Conservation (phyloP, 179 eudicot genomes). For the Spinacia oleracea region DNA sequence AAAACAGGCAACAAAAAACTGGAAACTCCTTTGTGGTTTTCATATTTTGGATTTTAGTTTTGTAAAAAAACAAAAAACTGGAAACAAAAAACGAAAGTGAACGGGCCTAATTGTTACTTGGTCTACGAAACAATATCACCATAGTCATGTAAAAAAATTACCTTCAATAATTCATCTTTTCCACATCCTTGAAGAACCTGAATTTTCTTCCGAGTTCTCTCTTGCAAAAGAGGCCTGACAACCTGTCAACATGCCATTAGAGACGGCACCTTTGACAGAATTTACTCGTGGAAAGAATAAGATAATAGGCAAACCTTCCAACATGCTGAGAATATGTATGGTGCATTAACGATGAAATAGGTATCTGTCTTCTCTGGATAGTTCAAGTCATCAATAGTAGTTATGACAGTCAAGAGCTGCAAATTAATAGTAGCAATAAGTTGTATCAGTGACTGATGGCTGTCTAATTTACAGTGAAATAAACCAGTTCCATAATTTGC, state of each 20-base stretch:
- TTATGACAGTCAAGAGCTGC: slow-evolving; percentile 83
- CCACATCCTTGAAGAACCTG: slow-evolving; percentile 94
- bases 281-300: slow-evolving; percentile 2
- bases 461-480: not conserved
- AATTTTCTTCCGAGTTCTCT: slow-evolving; percentile 86
- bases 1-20: too few species aligned
- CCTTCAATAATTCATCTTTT: slow-evolving; percentile 84
- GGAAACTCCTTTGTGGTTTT: too few species aligned
- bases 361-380: slow-evolving; percentile 95
- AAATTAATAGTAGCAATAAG: slow-evolving; percentile 19
- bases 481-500: not conserved
- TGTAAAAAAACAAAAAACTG: too few species aligned
- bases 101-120: not conserved
- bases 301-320: slow-evolving; percentile 74
- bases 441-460: not conserved
- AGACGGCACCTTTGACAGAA: not conserved
- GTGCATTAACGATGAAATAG: slow-evolving; percentile 87
- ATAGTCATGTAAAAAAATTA: slow-evolving; percentile 21
- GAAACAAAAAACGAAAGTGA: too few species aligned
- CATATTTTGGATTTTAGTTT: too few species aligned
- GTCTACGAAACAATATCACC: not conserved
- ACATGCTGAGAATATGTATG: slow-evolving; percentile 91
- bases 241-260: slow-evolving; percentile 48
- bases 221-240: slow-evolving; percentile 91
- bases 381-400: slow-evolving; percentile 88